Evolutionary conservation across 805 yeast species (phyloP), one percentile per base, ranked within the genome.

Genomic region (Starmerella floris): DNA sequence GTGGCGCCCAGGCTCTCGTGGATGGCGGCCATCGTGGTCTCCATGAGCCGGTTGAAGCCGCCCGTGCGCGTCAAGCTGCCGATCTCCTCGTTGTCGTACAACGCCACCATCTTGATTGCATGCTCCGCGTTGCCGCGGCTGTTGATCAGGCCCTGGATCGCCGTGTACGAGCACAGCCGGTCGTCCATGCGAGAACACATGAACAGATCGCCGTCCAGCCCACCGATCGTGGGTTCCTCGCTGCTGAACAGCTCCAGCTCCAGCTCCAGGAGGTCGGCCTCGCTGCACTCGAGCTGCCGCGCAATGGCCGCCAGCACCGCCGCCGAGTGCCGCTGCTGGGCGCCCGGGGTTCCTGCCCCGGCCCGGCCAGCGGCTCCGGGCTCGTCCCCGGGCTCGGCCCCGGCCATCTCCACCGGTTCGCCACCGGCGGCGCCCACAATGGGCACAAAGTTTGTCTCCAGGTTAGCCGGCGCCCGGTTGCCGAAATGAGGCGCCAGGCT

Each of bases 31-130:
- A 87, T 61, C 27, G 82, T 68, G 52, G 83, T 81, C 26, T 93
- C 94, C 45, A 88, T 65, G 58, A 91, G 83, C 47, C 85, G 80
- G 3, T 95, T 84, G 57, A 83, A 87, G 2, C 97, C 98, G 51
- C 98, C 98, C 61, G 87, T 95, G n/a, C 95, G 94, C 15, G 94
- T 79, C 16, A 77, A 68, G 1, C 96, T 85, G 1, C 98, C 98
- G 53, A 88, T 72, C 62, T 88, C 98, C 63, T 88, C 98, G 61
- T 91, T 96, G 59, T 88, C 98, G 60, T 91, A 88, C 48, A 80
- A 64, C 3, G 79, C 77, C 2, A 78, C 83, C 42, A 77, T 60
- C 26, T 74, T 67, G 32, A 63, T 50, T 5, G 51, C 51, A 36
- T 63, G 65, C 30, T 43, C 52, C 51, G 49, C 43, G 23, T 2